A percentile compares a stretch with the other conserved stretches of the same genome.
Conservation (phyloP, 176 grass and related monocot species). For the Avena insularis region DNA sequence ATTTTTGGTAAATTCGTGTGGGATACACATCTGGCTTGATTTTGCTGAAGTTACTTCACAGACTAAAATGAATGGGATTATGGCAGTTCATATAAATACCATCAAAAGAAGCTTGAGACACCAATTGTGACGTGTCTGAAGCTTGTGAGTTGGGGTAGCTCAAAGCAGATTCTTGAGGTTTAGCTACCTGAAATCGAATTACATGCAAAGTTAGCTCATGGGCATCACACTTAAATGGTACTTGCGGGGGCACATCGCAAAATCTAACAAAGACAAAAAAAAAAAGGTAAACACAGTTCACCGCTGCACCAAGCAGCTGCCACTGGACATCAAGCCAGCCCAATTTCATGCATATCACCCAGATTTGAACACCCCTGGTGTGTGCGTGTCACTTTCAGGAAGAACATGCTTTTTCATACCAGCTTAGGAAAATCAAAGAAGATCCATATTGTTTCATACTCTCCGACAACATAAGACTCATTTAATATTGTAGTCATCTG, state of each 20-base stretch:
- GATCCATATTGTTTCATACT: constrained; percentile 24
- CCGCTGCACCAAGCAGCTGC: no score
- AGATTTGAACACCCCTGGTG: no score
- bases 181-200: constrained; percentile 60
- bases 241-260: background rate
- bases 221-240: background rate
- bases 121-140: constrained; percentile 70
- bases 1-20: constrained; percentile 10
- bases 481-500: constrained; percentile 12
- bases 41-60: constrained; percentile 26
- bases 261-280: background rate
- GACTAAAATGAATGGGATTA: constrained; percentile 31
- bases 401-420: background rate
- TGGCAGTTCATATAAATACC: constrained; percentile 67
- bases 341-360: no score
- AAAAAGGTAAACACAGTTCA: no score
- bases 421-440: constrained; percentile 11
- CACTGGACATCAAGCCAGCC: no score
- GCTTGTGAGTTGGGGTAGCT: constrained; percentile 47
- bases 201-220: background rate
- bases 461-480: background rate
- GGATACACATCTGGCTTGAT: background rate
- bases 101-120: constrained; percentile 62
- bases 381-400: background rate
- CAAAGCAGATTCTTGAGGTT: constrained; percentile 61